Evolutionary conservation across 2,329 filamentous ascomycete genomes (phyloP), one percentile per base, ranked within the genome.

Genomic region (Cercospora sojina): DNA sequence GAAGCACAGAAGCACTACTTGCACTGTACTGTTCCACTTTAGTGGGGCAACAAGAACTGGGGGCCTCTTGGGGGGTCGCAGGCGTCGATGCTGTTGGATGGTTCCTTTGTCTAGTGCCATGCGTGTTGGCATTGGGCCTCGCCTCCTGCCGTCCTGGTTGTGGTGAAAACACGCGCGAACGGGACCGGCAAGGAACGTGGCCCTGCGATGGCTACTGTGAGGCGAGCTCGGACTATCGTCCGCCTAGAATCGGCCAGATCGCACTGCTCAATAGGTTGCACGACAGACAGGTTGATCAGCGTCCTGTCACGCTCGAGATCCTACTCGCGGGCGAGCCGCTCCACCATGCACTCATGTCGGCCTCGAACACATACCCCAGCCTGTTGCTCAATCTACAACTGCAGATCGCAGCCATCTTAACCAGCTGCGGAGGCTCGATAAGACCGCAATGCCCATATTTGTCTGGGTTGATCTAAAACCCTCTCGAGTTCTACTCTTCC

Each of bases 351-450:
- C 31, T 57, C 53, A 57, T 57, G 29, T 23, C 29, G n/a, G 8
- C 53, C n/a, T 31, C 53, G 29, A 57, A 29, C 53, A 57, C 29
- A 35, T 35, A 35, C 18, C 53, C 53, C 29, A 57, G 53, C 53
- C 3, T 31, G 31, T 35, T 20, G 53, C 53, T 57, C 53, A 35
- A 57, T 57, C 53, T 57, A 35, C n/a, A 12, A 16, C n/a, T 23
- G 53, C 29, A 35, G 53, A 57, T 57, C 53, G 9, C 31, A 57
- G 53, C 27, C 53, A 57, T 7, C 53, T 57, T 29, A 57, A 57
- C 29, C 53, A 57, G 53, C 53, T 35, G 27, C 53, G 31, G n/a
- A 35, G 27, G 29, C 51, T 32, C 16, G 53, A 35, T 57, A 57
- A 18, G 25, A n/a, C 18, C 27, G 18, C 29, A 20, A 20, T 20